Evolutionary conservation across 352 stramenopile genomes (phyloP).

Genomic region (Pythium brassicae): DNA sequence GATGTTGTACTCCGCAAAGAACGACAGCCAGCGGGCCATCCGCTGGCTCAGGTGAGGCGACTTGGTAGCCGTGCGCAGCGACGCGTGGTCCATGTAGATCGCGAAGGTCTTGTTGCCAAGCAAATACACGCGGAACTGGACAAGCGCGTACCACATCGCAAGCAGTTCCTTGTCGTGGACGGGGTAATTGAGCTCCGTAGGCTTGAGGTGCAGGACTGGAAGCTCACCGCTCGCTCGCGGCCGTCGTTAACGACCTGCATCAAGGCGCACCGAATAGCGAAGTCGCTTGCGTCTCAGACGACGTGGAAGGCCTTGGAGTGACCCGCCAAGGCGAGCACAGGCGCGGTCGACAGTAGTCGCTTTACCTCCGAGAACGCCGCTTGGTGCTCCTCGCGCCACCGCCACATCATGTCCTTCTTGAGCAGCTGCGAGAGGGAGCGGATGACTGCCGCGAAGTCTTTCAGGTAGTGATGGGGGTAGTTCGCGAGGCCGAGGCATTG

Average conservation of each 20-base stretch:
- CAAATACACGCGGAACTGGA: constrained; percentile 27
- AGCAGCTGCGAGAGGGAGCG: constrained; percentile 12
- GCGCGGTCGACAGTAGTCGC: constrained; percentile 7
- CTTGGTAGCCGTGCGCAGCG: not conserved
- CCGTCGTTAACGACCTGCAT: not conserved
- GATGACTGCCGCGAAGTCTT: constrained; percentile 8
- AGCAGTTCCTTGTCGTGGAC: constrained; percentile 7
- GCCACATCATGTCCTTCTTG: constrained; percentile 18
- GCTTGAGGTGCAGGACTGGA: constrained; percentile 22
- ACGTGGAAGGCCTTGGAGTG: constrained; percentile 13
- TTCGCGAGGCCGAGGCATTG: constrained; percentile 17
- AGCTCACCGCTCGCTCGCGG: constrained; percentile 1
- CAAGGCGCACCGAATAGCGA: constrained; percentile 18
- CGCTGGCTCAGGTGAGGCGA: constrained; percentile 6
- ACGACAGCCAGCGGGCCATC: constrained; percentile 16
- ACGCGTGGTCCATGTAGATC: constrained; percentile 21
- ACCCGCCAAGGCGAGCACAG: constrained; percentile 10
- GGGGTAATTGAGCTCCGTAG: constrained; percentile 12
- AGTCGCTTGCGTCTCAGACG: constrained; percentile 13
- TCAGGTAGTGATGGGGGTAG: constrained; percentile 22
- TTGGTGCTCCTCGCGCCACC: constrained; percentile 9
- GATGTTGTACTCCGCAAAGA: constrained; percentile 28
- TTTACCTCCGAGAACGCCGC: constrained; percentile 16
- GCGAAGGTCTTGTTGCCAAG: constrained; percentile 17
- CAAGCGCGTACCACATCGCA: constrained; percentile 19